Evolutionary conservation across 768 basidiomycete species (phyloP).

Genomic region (Naganishia kalamii): DNA sequence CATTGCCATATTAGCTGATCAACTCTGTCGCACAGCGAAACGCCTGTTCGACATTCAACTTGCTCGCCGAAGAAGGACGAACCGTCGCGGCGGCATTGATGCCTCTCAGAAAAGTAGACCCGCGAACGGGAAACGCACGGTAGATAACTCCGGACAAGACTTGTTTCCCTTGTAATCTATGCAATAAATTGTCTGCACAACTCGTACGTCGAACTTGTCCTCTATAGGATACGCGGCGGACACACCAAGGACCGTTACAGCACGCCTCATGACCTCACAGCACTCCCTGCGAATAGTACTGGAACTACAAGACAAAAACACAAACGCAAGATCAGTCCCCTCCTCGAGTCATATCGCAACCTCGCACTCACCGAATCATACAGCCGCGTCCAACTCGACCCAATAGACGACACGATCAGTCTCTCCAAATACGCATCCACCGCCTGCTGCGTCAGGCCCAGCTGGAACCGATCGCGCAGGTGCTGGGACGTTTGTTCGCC

Average conservation of each 20-base stretch:
- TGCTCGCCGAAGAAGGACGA: constrained; percentile 86
- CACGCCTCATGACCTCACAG: constrained; percentile 46
- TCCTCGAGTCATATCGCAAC: too few relatives aligned
- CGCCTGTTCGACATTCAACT: constrained; percentile 90
- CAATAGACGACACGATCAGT: constrained; percentile 80
- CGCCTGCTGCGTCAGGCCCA: constrained; percentile 69
- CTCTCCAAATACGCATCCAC: constrained; percentile 85
- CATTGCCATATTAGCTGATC: neutral
- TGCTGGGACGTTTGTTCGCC: constrained; percentile 85
- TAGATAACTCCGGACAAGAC: neutral
- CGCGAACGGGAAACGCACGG: constrained; percentile 24
- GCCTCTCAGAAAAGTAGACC: constrained; percentile 50
- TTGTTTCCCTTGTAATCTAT: neutral
- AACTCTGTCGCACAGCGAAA: constrained; percentile 55
- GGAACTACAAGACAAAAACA: constrained; percentile 55
- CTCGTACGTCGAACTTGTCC: neutral
- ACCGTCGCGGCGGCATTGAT: constrained; percentile 86
- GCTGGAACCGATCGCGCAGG: constrained; percentile 88
- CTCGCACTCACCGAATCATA: constrained; percentile 63
- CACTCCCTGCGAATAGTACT: constrained; percentile 91
- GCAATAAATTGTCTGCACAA: too few relatives aligned
- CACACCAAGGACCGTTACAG: neutral
- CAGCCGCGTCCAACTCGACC: constrained; percentile 87
- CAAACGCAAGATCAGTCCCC: neutral
- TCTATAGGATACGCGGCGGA: neutral